Conservation (phyloP, 371 early-diverging fungal species). For the Mortierella sp. region DNA sequence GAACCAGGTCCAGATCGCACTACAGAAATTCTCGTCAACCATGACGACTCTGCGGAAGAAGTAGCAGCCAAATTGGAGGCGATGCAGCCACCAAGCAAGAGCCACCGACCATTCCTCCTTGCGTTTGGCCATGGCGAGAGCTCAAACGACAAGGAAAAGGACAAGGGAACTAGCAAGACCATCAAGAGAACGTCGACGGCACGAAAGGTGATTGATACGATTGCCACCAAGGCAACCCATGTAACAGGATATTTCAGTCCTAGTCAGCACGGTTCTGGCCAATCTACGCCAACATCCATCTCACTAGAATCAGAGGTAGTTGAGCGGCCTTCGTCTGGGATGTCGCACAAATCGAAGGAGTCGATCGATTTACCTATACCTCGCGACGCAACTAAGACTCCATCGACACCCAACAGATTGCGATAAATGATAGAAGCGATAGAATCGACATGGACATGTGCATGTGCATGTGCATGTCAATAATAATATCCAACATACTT, state of each 20-base stretch:
- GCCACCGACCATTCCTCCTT: slow-evolving; percentile 15
- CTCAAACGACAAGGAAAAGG: slow-evolving; percentile 12
- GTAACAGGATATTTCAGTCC: slow-evolving; percentile 52
- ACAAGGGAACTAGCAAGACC: slow-evolving; percentile 16
- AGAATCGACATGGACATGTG: too few relatives aligned
- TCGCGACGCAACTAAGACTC: neutral
- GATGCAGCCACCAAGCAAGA: slow-evolving; percentile 22
- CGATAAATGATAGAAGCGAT: neutral
- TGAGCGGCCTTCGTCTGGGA: neutral
- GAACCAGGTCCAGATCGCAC: slow-evolving; percentile 37
- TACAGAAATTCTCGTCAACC: slow-evolving; percentile 9
- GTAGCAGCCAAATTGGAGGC: slow-evolving; percentile 37
- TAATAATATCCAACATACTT: too few relatives aligned
- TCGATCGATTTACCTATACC: neutral
- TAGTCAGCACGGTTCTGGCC: neutral
- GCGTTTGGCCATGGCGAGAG: slow-evolving; percentile 32
- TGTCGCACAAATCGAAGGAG: neutral
- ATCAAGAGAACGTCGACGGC: slow-evolving; percentile 38
- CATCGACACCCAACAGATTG: neutral
- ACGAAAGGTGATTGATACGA: slow-evolving; percentile 37
- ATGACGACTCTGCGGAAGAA: slow-evolving; percentile 18
- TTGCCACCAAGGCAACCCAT: slow-evolving; percentile 40
- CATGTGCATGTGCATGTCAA: too few relatives aligned
- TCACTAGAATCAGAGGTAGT: neutral
- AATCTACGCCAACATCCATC: slow-evolving; percentile 1